phyloP scores from a whole-genome alignment of 805 yeast genomes.

The Candida mattraensis region DNA sequence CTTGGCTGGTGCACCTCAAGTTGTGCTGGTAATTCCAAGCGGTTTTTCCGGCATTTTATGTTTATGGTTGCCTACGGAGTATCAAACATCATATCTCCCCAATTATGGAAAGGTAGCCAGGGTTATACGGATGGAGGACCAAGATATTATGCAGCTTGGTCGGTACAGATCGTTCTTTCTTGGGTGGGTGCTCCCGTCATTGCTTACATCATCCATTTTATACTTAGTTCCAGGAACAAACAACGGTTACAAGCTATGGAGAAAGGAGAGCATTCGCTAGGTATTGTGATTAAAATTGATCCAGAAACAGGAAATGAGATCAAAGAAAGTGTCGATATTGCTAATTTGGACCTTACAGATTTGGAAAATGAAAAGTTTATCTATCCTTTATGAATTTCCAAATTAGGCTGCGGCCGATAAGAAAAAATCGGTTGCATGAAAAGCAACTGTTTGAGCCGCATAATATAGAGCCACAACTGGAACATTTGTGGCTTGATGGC shows the following conservation, averaged over 20 bases:
- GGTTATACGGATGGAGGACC: slow-evolving; percentile 35
- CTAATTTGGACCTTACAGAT: slow-evolving; percentile 54
- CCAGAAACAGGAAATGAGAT: slow-evolving; percentile 18
- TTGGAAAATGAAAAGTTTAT: slow-evolving; percentile 50
- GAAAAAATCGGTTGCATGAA: too few relatives aligned
- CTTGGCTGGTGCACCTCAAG: slow-evolving; percentile 30
- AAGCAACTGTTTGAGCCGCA: too few relatives aligned
- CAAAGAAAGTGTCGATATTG: slow-evolving; percentile 38
- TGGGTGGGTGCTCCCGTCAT: slow-evolving; percentile 47
- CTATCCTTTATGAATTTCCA: slow-evolving; percentile 42
- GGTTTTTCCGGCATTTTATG: slow-evolving; percentile 46
- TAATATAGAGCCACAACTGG: too few relatives aligned
- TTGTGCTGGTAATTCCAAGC: slow-evolving; percentile 51
- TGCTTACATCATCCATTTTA: slow-evolving; percentile 43
- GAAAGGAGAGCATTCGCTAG: slow-evolving; percentile 21
- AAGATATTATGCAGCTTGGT: slow-evolving; percentile 50
- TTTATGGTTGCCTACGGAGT: slow-evolving; percentile 48
- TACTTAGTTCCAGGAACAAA: slow-evolving; percentile 49
- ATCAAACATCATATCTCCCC: slow-evolving; percentile 56
- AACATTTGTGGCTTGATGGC: too few relatives aligned
- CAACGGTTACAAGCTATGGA: slow-evolving; percentile 14
- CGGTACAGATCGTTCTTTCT: slow-evolving; percentile 54
- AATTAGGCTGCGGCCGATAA: too few relatives aligned
- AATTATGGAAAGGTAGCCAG: slow-evolving; percentile 50
- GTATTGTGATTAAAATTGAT: slow-evolving; percentile 33